Evolutionary conservation across 768 basidiomycete species (phyloP), one percentile per base, ranked within the genome.

Genomic region (Termitomyces titanicus): DNA sequence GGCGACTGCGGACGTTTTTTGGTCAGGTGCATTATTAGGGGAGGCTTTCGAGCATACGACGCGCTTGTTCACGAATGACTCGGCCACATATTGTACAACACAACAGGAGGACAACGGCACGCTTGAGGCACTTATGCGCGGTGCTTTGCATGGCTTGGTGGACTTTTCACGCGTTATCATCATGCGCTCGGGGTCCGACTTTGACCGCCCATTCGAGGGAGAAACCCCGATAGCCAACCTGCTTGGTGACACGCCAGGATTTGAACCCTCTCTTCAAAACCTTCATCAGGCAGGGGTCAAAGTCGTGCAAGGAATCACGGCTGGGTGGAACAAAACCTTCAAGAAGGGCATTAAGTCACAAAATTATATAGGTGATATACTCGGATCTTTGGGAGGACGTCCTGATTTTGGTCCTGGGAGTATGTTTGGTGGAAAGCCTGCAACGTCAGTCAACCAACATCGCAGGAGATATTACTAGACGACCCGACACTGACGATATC

Each of bases 21-120:
- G 57, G 57, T 34, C 48, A 5, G 57, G 57, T 17, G 10, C 11
- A 6, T 17, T 58, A 17, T 35, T 58, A 2, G 53, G 43, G 15
- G 49, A 54, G 31, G 49, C 57, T 0, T 54, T 54, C 25, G 57
- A 58, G 13, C 54, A 58, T 17, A 58, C 57, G 5, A 54, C 53
- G 2, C 15, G 15, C 9, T 20, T 58, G 29, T 58, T 58, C 38
- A 58, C 57, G 3, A 58, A 58, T 13, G 53, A 48, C 3, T 54
- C 57, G 24, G 57, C 47, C 20, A 47, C 45, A 13, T 58, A 58
- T 42, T 58, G 57, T 27, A 39, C 53, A 4, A 54, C 57, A 3
- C 57, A 58, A 33, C 57, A 58, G 31, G 57, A 58, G 44, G 57
- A 58, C 35, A 58, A 58, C 17, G 57, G 52, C 12, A n/a, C 44